Evolutionary conservation across 208 protist genomes (phyloP).

Genomic region (Zelonia costaricensis): DNA sequence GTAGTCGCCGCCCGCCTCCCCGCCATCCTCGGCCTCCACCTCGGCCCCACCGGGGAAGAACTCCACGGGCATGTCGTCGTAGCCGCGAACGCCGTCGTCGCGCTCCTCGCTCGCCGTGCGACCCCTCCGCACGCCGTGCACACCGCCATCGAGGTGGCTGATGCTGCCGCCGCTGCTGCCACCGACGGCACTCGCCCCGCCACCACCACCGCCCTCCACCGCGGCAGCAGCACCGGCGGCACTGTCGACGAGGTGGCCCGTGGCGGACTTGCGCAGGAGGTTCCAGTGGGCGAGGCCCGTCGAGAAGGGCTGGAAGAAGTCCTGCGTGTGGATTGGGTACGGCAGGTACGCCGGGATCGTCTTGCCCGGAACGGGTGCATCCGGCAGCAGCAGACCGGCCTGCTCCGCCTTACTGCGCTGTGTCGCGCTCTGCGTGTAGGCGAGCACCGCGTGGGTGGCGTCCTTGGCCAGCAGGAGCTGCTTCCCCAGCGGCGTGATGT

Average conservation of each 20-base stretch:
- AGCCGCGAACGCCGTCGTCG: neutral
- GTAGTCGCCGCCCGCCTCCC: slow-evolving; percentile 53
- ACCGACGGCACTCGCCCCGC: neutral
- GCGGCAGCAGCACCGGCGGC: slow-evolving; percentile 11
- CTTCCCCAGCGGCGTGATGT: slow-evolving; percentile 78
- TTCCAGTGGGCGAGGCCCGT: slow-evolving; percentile 77
- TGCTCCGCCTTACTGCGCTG: slow-evolving; percentile 71
- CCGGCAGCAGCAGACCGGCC: slow-evolving; percentile 52
- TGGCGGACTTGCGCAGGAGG: slow-evolving; percentile 78
- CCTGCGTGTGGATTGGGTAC: slow-evolving; percentile 51
- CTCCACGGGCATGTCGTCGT: slow-evolving; percentile 74
- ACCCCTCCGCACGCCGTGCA: too few relatives aligned
- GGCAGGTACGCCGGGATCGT: slow-evolving; percentile 71
- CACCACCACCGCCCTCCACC: slow-evolving; percentile 17
- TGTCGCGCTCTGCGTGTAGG: slow-evolving; percentile 64
- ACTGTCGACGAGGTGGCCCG: slow-evolving; percentile 35
- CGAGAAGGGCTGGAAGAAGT: slow-evolving; percentile 84
- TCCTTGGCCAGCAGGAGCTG: slow-evolving; percentile 74
- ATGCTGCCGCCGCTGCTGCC: slow-evolving; percentile 5
- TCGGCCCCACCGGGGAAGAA: slow-evolving; percentile 77
- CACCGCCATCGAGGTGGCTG: neutral
- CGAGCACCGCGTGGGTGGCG: slow-evolving; percentile 39
- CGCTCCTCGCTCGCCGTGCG: neutral
- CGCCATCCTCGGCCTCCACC: slow-evolving; percentile 47
- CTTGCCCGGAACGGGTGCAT: slow-evolving; percentile 51